Conservation (phyloP, 2,329 filamentous ascomycete species). For the Cladorrhinum sp. region DNA sequence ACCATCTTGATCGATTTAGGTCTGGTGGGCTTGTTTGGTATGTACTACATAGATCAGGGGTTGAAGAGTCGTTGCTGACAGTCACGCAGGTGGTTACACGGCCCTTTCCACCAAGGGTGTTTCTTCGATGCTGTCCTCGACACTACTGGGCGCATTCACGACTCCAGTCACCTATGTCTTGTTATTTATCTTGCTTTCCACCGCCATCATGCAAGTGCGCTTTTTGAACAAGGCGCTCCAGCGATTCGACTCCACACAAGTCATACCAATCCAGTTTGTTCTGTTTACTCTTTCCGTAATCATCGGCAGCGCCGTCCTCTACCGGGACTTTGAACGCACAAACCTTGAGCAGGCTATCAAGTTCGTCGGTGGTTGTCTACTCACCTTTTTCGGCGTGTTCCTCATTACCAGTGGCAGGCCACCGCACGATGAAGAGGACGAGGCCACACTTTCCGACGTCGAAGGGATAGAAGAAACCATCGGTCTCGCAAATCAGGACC, state of each 20-base stretch:
- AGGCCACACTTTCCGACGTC: conserved; percentile 52
- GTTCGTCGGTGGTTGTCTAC: conserved; percentile 82
- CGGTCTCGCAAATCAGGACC: conserved; percentile 54
- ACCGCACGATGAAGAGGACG: conserved; percentile 54
- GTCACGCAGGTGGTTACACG: conserved; percentile 76
- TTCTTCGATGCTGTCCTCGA: conserved; percentile 89
- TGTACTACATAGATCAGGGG: conserved; percentile 29
- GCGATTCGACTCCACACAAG: conserved; percentile 93
- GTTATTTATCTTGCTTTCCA: conserved; percentile 72
- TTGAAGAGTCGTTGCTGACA: neutral
- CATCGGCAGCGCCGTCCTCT: conserved; percentile 86
- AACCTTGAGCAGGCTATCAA: conserved; percentile 70
- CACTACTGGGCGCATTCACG: conserved; percentile 80
- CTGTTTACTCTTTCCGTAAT: conserved; percentile 96
- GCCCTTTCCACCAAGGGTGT: conserved; percentile 94
- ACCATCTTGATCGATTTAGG: conserved; percentile 91
- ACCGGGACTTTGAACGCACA: conserved; percentile 89
- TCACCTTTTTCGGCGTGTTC: conserved; percentile 97
- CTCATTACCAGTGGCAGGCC: conserved; percentile 85
- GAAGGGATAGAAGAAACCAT: conserved; percentile 64
- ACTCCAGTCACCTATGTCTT: conserved; percentile 90
- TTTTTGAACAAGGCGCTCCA: conserved; percentile 88
- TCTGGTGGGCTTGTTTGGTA: conserved; percentile 89
- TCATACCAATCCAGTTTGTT: conserved; percentile 97
- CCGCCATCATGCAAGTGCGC: conserved; percentile 93